These are phyloP conservation scores for Esteya vermicola DNA, from an alignment of 2,329 filamentous ascomycete species.

Conservation along the genomic window DNA sequence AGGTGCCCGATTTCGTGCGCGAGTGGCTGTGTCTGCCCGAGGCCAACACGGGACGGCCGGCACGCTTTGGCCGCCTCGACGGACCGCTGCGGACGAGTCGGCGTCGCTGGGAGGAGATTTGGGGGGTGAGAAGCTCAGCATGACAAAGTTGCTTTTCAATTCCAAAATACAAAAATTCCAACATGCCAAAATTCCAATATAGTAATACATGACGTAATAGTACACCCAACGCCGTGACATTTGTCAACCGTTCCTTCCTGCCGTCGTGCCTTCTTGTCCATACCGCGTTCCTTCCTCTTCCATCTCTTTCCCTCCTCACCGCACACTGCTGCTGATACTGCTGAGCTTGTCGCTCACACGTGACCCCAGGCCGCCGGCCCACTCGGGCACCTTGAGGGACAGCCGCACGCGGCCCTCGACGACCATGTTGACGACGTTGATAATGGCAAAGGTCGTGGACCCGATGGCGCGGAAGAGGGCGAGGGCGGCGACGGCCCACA, in stretches of 20 bases:
- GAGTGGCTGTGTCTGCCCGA: constrained; percentile 82
- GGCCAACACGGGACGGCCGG: constrained; percentile 44
- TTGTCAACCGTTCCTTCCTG: no score
- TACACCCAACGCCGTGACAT: no score
- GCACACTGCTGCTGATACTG: constrained; percentile 30
- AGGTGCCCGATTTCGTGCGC: constrained; percentile 70
- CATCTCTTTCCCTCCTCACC: constrained; percentile 11
- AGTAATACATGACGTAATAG: no score
- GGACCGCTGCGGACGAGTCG: constrained; percentile 45
- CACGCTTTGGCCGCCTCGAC: constrained; percentile 50
- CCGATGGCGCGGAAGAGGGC: constrained; percentile 83
- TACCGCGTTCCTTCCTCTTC: not conserved
- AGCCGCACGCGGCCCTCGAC: constrained; percentile 69
- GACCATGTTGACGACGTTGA: constrained; percentile 71
- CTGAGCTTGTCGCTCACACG: constrained; percentile 33
- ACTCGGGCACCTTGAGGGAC: constrained; percentile 39
- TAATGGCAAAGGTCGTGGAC: constrained; percentile 63
- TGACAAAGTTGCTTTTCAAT: no score
- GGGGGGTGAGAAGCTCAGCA: no score
- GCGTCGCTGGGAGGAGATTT: constrained; percentile 50
- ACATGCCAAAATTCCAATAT: no score
- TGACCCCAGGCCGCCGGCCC: constrained; percentile 26
- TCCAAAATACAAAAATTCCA: no score
- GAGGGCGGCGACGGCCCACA: constrained; percentile 79
- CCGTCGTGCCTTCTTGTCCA: no score